These are phyloP conservation scores for Nemania sp. DNA, from an alignment of 2,329 filamentous ascomycete genomes.

Conservation along the genomic window DNA sequence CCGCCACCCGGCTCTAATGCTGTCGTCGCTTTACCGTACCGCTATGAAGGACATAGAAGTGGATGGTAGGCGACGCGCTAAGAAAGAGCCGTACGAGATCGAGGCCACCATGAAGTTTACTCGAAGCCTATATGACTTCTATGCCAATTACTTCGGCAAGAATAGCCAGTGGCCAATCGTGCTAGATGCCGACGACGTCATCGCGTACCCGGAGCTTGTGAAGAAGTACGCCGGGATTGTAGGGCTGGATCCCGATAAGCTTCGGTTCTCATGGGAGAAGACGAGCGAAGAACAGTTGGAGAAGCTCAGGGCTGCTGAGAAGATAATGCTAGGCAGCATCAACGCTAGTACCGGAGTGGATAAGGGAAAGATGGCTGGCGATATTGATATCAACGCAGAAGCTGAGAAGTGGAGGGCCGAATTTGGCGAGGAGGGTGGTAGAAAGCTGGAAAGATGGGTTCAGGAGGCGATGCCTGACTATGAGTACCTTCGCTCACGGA, in stretches of 20 bases:
- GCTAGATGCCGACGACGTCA: constrained; percentile 40
- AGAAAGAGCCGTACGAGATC: constrained; percentile 27
- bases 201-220: constrained; percentile 31
- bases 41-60: constrained; percentile 13
- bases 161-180: constrained; percentile 35
- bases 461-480: constrained; percentile 38
- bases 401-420: constrained; percentile 38
- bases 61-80: constrained; percentile 22
- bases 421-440: constrained; percentile 37
- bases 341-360: constrained; percentile 34
- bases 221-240: constrained; percentile 36
- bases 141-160: constrained; percentile 27
- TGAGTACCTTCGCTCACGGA: constrained; percentile 31
- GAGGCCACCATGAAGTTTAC: constrained; percentile 34
- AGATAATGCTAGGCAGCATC: constrained; percentile 30
- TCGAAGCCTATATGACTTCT: constrained; percentile 32
- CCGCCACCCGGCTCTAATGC: constrained; percentile 39
- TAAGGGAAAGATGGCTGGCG: constrained; percentile 35
- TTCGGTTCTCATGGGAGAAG: constrained; percentile 37
- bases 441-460: constrained; percentile 39
- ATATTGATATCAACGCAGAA: constrained; percentile 34
- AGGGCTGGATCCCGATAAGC: constrained; percentile 33
- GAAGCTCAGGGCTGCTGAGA: constrained; percentile 1
- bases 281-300: constrained; percentile 25
- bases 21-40: constrained; percentile 39